Conservation (phyloP, 257 asterid genomes). For the Solanum neorickii region DNA sequence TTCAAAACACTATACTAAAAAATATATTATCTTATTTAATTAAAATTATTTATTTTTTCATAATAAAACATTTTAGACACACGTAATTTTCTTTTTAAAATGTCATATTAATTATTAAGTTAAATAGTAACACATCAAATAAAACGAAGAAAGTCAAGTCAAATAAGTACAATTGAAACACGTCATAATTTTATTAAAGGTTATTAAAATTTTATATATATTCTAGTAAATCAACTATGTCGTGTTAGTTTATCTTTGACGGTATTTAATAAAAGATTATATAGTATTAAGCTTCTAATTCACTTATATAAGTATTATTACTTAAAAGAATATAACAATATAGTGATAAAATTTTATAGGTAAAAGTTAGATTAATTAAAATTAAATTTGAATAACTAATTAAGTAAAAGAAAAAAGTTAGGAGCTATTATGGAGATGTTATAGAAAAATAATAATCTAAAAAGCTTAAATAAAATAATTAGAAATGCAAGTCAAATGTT, state of each 20-base stretch:
- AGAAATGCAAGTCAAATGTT: neutral
- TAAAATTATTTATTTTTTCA: too few species aligned
- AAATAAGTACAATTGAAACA: neutral
- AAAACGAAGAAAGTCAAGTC: neutral
- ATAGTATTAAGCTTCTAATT: neutral
- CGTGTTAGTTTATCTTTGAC: neutral
- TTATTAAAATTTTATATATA: neutral
- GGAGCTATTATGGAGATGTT: neutral
- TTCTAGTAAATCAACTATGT: neutral
- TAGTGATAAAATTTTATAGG: neutral
- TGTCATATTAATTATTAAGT: too few species aligned
- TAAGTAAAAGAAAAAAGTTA: neutral
- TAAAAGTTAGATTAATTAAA: neutral
- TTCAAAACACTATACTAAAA: neutral
- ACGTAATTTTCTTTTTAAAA: too few species aligned
- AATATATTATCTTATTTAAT: too few species aligned
- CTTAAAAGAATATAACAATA: neutral
- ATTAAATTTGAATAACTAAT: neutral
- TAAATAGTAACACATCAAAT: too few species aligned
- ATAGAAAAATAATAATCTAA: too few species aligned
- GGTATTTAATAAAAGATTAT: neutral
- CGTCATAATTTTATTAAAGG: neutral
- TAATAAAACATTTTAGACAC: too few species aligned
- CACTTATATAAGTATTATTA: neutral
- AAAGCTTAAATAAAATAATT: neutral